Base-by-base conservation (phyloP, 495 filamentous ascomycete species). In the Penicillium dipodomyicola region DNA sequence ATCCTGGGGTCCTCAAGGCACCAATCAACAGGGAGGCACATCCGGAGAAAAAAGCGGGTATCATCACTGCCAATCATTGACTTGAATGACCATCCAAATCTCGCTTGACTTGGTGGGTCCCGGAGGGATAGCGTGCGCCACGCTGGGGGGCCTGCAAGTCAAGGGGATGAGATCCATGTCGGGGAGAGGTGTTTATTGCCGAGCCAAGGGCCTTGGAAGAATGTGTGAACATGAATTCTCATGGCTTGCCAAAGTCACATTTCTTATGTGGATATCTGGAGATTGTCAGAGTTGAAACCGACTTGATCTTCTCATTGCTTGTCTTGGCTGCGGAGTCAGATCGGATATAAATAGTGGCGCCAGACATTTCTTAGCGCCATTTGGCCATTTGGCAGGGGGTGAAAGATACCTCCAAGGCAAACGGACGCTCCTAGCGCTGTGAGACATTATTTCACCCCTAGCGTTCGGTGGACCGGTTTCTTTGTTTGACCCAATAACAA, bases 1-100 rank as follows among this genome's bases (percentile, higher is more conserved):
- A 65, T 64, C 56, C 65, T 60, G 65, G 65, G 63, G 65, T 62
- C 61, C 56, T 66, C 43, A 58, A 69, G 56, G 47, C 41, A 56
- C 67, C 68, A 72, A 74, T 71, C 37, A 70, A 42, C 46, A 40
- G 8, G 17, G 48, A 35, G 40, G 53, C 46, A 35, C 62, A 60
- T 68, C 63, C 58, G 63, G 63, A 68, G 65, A 66, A 35, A 66
- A 65, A 68, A 66, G 63, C 58, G 65, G 65, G 48, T 54, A 65
- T 39, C 15, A 2, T 12, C 23, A 29, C 30, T 46, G 32, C 52
- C 52, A 54, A 54, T 54, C 52, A 47, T 50, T 58, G 54, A 56
- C 39, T 49, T 53, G 49, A 60, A 57, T 57, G 57, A 65, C 54
- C 40, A 61, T 60, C 54, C 55, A 70, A 70, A 62, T 57, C 63